Evolutionary conservation across 2,329 filamentous ascomycete species (phyloP), one percentile per base, ranked within the genome.

Genomic region (Trichophyton simii): DNA sequence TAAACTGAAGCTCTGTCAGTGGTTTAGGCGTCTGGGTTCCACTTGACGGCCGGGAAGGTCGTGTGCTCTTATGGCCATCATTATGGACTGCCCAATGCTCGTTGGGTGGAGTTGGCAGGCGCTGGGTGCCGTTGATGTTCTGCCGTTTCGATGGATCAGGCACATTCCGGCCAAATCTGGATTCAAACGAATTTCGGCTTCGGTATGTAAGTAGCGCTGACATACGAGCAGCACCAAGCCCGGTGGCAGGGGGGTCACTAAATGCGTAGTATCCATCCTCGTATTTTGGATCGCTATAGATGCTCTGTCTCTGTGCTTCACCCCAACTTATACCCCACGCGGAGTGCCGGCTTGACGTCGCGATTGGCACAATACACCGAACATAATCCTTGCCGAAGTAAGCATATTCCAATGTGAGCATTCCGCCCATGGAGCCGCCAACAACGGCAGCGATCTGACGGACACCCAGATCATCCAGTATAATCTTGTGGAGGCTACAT

Each of bases 271-370:
- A 97, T 52, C 94, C 94, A 70, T 97, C 91, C 64, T 96, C 91
- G 73, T 99, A 99, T 77, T 96, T 97, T 36, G 94, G 94, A 72
- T 99, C 94, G 44, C 90, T 91, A 76, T 97, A 99, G 72, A 99
- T 97, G 80, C 79, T 79, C 66, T 82, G 80, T 62, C 81, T 72
- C 67, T 83, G 81, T 6, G 80, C 78, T 69, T 83, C 81, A 2
- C 79, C 79, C 80, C 81, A 83, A 63, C 80, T 80, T 61, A 83
- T 83, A 52, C 80, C 81, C 81, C 81, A 83, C 2, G 80, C 80
- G 48, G 79, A 80, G 63, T 83, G 81, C 20, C 79, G 76, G 20
- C 79, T 79, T 13, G 80, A 81, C 3, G 80, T 83, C 13, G 81
- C 80, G 59, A 83, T 82, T 0, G 80, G 80, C 13, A 82, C 76